These are phyloP conservation scores for Phaseolus coccineus DNA, from an alignment of 331 rosid species.

Conservation along the genomic window DNA sequence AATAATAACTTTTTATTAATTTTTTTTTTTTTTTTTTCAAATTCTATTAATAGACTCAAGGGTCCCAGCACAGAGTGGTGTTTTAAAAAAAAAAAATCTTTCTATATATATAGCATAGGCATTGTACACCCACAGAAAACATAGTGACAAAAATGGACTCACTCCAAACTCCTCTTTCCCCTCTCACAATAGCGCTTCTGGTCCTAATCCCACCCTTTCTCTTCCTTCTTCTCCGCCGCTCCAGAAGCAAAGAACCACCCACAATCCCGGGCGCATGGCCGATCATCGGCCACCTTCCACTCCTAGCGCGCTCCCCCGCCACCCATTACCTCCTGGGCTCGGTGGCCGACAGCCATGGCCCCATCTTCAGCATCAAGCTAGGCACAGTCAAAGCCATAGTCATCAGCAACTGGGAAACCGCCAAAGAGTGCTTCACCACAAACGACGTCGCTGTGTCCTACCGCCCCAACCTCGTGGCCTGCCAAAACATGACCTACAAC, in stretches of 20 bases:
- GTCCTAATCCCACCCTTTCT: background rate
- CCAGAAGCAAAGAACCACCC: constrained; percentile 34
- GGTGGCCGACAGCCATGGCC: constrained; percentile 56
- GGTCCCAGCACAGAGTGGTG: no score
- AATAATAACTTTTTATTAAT: no score
- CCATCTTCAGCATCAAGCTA: constrained; percentile 39
- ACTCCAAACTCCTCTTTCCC: background rate
- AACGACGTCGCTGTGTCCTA: constrained; percentile 42
- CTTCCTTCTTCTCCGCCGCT: background rate
- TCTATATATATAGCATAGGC: no score
- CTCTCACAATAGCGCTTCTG: background rate
- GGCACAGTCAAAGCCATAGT: constrained; percentile 50
- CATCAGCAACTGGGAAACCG: constrained; percentile 51
- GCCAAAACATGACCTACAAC: constrained; percentile 36
- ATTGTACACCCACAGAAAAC: no score
- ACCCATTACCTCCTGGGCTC: constrained; percentile 49
- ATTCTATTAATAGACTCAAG: no score
- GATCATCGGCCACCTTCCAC: constrained; percentile 46
- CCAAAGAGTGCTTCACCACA: constrained; percentile 63
- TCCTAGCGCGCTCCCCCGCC: constrained; percentile 11
- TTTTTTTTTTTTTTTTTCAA: no score
- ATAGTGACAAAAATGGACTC: background rate
- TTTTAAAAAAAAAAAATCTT: no score
- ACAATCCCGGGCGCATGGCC: constrained; percentile 46
- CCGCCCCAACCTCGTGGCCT: constrained; percentile 23